Base-by-base conservation (phyloP, 441 rosid genomes). In the Pelargonium fulgidum region DNA sequence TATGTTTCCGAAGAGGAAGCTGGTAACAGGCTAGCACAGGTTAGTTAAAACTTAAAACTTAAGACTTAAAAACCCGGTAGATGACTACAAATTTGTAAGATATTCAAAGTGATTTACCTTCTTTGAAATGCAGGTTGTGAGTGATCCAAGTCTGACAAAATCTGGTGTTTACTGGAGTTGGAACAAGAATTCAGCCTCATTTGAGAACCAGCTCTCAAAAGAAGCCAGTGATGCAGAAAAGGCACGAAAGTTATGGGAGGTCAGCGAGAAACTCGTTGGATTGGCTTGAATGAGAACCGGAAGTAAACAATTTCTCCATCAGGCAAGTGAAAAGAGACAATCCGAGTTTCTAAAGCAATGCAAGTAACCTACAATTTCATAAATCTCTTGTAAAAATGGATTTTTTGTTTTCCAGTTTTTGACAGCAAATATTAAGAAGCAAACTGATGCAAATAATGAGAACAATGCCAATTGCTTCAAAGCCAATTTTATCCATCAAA, bases 151-250 rank as follows among this genome's bases (percentile, higher is more conserved):
- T 78, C 84, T 90, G 58, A 81, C 86, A n/a, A 90, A 87, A 80
- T 90, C 96, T 0, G 97, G 97, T 9, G 96, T 87, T 36, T 90
- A 92, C 71, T 89, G 98, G 97, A 92, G 97, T 84, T 90, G 97
- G 97, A 89, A 90, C 80, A 86, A 89, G 81, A 79, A 83, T 73
- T 89, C 96, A 1, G 83, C 98, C 45, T 89, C 98, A 10, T 90
- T 89, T 67, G 93, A 93, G 84, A 93, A 89, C 79, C 91, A 82
- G 82, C 74, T 89, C 20, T 92, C 97, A 1, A 68, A 82, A 72
- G 98, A 93, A 79, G 98, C 98, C 52, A 87, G 97, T 77, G 86
- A 90, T 74, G 79, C 80, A 10, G 91, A 86, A 72, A 90, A 93
- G 78, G 97, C 96, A 1, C 77, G 77, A 41, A 93, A 93, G 75